phyloP scores from a whole-genome alignment of 75 land plant genomes.

The Ceratopteris richardii region DNA sequence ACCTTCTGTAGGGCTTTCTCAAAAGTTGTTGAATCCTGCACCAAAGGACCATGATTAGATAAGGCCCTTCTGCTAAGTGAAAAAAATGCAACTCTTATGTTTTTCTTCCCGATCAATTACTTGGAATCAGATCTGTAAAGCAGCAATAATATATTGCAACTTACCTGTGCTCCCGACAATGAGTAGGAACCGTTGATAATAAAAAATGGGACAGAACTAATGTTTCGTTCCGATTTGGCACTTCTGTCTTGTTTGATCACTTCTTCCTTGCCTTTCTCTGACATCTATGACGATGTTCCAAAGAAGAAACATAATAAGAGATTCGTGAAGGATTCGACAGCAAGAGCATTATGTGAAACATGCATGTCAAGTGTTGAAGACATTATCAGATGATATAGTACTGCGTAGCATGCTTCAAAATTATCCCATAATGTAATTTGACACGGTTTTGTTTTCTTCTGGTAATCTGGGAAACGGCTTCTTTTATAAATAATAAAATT shows the following conservation, averaged over 20 bases:
- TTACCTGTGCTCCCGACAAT: slow-evolving; percentile 17
- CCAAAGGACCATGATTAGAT: background rate
- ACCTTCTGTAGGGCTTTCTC: background rate
- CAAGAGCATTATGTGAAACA: too few relatives aligned
- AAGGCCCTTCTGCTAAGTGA: background rate
- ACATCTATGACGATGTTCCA: slow-evolving; percentile 6
- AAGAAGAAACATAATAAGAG: slow-evolving; percentile 1
- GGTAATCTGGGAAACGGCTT: too few relatives aligned
- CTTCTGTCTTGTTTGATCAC: slow-evolving; percentile 10
- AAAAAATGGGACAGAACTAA: slow-evolving; percentile 9
- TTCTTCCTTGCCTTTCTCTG: slow-evolving; percentile 10
- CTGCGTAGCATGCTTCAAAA: too few relatives aligned
- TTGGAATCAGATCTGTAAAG: too few relatives aligned
- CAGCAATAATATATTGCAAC: background rate
- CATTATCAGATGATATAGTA: too few relatives aligned
- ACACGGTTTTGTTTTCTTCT: too few relatives aligned
- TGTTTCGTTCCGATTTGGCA: slow-evolving; percentile 5
- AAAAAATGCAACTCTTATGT: too few relatives aligned
- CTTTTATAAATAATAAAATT: too few relatives aligned
- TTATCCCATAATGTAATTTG: too few relatives aligned
- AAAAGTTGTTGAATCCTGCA: slow-evolving; percentile 5
- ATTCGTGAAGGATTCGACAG: background rate
- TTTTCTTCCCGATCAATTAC: too few relatives aligned
- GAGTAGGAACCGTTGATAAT: slow-evolving; percentile 2
- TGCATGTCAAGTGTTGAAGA: too few relatives aligned